Evolutionary conservation across 805 yeast species (phyloP), one percentile per base, ranked within the genome.

Genomic region (Diddensiella santjacobensis): DNA sequence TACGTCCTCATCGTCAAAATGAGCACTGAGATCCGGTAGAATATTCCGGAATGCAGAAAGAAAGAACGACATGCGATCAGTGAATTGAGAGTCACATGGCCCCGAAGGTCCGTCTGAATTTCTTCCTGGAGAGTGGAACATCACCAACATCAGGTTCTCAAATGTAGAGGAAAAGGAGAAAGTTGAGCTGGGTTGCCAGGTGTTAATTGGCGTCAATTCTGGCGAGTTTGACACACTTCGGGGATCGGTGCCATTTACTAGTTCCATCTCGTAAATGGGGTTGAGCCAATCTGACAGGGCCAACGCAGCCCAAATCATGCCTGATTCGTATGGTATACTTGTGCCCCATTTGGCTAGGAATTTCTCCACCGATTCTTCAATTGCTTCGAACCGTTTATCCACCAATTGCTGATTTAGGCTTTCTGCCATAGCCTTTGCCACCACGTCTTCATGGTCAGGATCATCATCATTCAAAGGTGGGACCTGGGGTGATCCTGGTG

Each of bases 211-310:
- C 11, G 33, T 19, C 38, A 50, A 30, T 22, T 42, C 50, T 2
- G 51, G 52, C 8, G 52, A 40, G 38, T 41, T 44, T 3, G 31
- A 31, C 11, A 13, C 31, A 10, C 35, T 24, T 10, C 41, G 26
- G 18, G 18, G 8, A 13, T 24, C 22, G 6, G 37, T 10, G 15
- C 38, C 19, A 20, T 20, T 13, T 17, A 26, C 33, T 13, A 17
- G n/a, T 31, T 40, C 33, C 45, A 39, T 42, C 35, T 48, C 70
- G 13, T 71, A 70, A 33, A 79, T 66, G 1, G 86, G 87, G 3
- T 95, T 90, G 26, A 80, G 75, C 96, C 96, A 89, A 64, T 88
- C 96, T 0, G 96, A 91, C 40, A 90, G 68, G 8, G 88, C 89
- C 26, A 87, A 67, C 0, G 96, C 96, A 17, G 87, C 78, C 96